Evolutionary conservation across 371 early-diverging fungal genomes (phyloP).

Genomic region (Mucor plumbeus): DNA sequence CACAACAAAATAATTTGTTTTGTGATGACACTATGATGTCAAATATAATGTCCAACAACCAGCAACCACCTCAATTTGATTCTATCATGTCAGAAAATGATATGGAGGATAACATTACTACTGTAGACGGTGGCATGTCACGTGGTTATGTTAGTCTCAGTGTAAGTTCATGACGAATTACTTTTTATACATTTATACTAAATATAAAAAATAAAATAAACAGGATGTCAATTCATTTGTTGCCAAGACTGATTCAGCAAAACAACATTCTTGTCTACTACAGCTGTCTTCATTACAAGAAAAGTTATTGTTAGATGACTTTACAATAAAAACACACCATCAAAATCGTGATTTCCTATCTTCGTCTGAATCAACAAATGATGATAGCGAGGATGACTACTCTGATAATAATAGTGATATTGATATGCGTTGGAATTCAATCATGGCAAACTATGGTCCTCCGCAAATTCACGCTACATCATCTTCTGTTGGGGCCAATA

Average conservation of each 20-base stretch:
- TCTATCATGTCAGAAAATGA: constrained; percentile 12
- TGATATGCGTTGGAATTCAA: constrained; percentile 18
- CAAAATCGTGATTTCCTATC: constrained; percentile 14
- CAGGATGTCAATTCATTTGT: constrained; percentile 55
- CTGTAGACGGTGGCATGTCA: constrained; percentile 22
- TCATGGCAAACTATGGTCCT: background rate
- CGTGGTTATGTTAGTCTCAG: constrained; percentile 42
- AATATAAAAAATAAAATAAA: background rate
- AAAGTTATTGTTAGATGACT: background rate
- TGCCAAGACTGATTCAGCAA: constrained; percentile 42
- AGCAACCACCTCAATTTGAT: background rate
- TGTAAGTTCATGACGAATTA: constrained; percentile 24
- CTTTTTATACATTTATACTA: background rate
- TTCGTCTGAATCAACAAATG: constrained; percentile 22
- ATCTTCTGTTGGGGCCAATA: background rate
- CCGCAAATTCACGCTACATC: background rate
- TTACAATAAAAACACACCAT: background rate
- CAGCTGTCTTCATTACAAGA: constrained; percentile 13
- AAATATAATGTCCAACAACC: constrained; percentile 1
- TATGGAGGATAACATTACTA: constrained; percentile 12
- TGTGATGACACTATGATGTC: constrained; percentile 3
- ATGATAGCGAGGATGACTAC: constrained; percentile 33
- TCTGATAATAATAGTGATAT: constrained; percentile 22
- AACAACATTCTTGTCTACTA: constrained; percentile 28
- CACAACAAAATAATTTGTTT: constrained; percentile 7